A percentile compares a stretch with the other conserved stretches of the same genome.
phyloP scores from a whole-genome alignment of 495 filamentous ascomycete species.

The Rostrohypoxylon terebratum region DNA sequence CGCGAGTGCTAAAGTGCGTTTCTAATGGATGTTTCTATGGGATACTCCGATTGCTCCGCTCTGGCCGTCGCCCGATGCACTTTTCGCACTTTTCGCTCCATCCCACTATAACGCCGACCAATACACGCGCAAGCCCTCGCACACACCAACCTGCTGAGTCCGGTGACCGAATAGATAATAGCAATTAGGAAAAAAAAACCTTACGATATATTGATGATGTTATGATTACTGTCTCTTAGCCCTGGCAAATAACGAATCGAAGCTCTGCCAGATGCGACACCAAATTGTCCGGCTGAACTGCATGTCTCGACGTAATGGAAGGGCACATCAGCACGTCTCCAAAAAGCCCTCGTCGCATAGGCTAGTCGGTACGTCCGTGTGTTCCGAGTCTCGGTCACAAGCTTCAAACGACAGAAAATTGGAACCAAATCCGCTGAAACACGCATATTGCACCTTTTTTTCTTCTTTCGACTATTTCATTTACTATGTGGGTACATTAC shows the following conservation, averaged over 20 bases:
- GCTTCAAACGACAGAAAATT: conserved; percentile 27
- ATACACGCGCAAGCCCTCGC: not conserved
- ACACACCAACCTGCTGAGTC: conserved; percentile 12
- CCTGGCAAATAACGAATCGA: conserved; percentile 42
- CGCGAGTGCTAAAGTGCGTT: not conserved
- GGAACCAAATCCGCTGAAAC: conserved; percentile 13
- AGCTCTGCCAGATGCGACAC: conserved; percentile 29
- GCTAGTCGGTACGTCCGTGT: conserved; percentile 6
- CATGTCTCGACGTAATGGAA: conserved; percentile 44
- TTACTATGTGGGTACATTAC: not conserved
- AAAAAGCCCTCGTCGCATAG: conserved; percentile 3
- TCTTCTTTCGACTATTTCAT: too few relatives aligned
- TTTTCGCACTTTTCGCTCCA: not conserved
- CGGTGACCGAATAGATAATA: conserved; percentile 12
- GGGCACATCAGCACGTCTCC: conserved; percentile 29
- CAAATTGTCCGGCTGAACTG: conserved; percentile 36
- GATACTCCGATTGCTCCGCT: conserved; percentile 33
- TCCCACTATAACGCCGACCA: conserved; percentile 12
- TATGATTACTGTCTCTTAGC: conserved; percentile 39
- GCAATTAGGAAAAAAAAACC: not conserved
- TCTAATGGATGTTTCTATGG: too few relatives aligned
- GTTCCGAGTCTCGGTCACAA: conserved; percentile 32
- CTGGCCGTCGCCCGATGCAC: conserved; percentile 30
- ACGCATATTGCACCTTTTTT: not conserved
- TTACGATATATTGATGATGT: conserved; percentile 5